These are phyloP conservation scores for Vicia villosa DNA, from an alignment of 306 rosid species.

Conservation along the genomic window DNA sequence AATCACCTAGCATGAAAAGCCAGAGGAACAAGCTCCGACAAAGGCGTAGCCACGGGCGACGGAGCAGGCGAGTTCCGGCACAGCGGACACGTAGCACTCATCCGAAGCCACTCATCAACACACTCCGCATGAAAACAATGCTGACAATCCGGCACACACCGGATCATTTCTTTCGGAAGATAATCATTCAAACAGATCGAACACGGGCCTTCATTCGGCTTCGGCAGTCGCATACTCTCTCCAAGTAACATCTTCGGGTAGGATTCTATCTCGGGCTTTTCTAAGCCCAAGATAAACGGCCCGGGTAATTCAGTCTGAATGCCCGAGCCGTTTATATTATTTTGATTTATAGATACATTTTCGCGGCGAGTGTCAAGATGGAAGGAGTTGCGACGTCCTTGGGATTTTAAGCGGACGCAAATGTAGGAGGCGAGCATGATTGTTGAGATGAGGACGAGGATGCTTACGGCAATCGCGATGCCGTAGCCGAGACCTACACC, in stretches of 20 bases:
- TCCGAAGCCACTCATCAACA: slow-evolving; percentile 59
- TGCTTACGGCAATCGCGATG: slow-evolving; percentile 69
- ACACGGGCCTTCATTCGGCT: slow-evolving; percentile 55
- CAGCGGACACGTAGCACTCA: slow-evolving; percentile 66
- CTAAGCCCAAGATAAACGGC: slow-evolving; percentile 50
- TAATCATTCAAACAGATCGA: slow-evolving; percentile 62
- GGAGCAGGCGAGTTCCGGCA: slow-evolving; percentile 74
- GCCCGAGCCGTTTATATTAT: not conserved
- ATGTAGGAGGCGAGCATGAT: slow-evolving; percentile 71
- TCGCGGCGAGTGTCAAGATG: not conserved
- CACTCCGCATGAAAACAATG: slow-evolving; percentile 68
- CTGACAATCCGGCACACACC: slow-evolving; percentile 62
- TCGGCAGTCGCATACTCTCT: slow-evolving; percentile 52
- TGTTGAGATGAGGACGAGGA: slow-evolving; percentile 69
- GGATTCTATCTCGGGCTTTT: slow-evolving; percentile 47
- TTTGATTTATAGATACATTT: too few species aligned
- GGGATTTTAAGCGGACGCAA: slow-evolving; percentile 55
- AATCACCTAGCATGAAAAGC: slow-evolving; percentile 61
- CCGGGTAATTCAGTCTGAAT: not conserved
- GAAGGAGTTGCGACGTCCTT: not conserved
- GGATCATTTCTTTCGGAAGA: slow-evolving; percentile 48
- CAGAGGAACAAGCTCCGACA: slow-evolving; percentile 59
- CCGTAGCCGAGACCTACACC: slow-evolving; percentile 70
- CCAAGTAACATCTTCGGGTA: slow-evolving; percentile 61
- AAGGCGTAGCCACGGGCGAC: slow-evolving; percentile 42